These are phyloP conservation scores for Suillus spraguei DNA, from an alignment of 768 basidiomycete genomes.

Conservation along the genomic window DNA sequence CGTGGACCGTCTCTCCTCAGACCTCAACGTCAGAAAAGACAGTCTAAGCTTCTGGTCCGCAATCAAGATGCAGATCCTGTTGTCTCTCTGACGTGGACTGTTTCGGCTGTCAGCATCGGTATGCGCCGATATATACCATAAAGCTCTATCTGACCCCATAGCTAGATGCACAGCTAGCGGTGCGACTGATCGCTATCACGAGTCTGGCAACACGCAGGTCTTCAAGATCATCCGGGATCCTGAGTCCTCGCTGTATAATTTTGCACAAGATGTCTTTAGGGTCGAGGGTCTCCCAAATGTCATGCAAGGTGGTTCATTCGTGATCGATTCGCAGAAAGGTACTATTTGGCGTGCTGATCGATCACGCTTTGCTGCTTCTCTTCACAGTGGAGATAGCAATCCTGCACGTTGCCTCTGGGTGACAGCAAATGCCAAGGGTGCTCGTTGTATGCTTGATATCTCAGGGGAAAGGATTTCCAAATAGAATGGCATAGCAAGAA, in stretches of 20 bases:
- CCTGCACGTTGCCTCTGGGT: constrained; percentile 45
- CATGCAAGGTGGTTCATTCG: constrained; percentile 49
- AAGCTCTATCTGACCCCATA: constrained; percentile 4
- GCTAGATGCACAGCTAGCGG: constrained; percentile 45
- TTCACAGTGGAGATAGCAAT: constrained; percentile 25
- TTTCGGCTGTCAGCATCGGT: constrained; percentile 42
- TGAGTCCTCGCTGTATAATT: constrained; percentile 39
- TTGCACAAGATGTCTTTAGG: constrained; percentile 35
- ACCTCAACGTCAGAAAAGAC: constrained; percentile 42
- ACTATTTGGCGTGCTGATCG: constrained; percentile 44
- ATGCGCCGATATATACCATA: constrained; percentile 45
- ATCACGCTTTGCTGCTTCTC: constrained; percentile 41
- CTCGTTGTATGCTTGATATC: constrained; percentile 55
- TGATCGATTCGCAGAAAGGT: constrained; percentile 60
- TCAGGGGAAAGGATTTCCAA: constrained; percentile 69
- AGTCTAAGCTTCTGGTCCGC: constrained; percentile 35
- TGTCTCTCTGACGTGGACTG: constrained; percentile 65
- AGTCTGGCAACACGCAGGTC: constrained; percentile 60
- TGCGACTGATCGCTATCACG: constrained; percentile 66
- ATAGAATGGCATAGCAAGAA: constrained; percentile 60
- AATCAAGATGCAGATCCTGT: constrained; percentile 47
- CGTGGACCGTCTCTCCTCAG: constrained; percentile 70
- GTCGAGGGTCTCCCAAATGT: constrained; percentile 47
- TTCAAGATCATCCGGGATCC: constrained; percentile 50
- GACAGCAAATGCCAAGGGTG: constrained; percentile 59